Evolutionary conservation across 306 rosid species (phyloP).

Genomic region (Benincasa hispida): DNA sequence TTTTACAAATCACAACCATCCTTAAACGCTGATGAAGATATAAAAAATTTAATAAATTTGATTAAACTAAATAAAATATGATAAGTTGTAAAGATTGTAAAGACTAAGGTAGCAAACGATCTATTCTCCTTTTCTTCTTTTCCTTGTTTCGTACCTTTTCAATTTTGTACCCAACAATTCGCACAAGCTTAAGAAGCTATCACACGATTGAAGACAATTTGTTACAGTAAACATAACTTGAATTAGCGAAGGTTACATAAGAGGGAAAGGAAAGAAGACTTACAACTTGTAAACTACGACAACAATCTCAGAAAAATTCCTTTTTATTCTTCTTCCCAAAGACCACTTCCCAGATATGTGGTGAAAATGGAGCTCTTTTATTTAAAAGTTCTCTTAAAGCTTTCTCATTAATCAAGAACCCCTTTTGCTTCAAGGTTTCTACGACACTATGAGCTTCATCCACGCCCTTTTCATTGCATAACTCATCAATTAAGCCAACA

Average conservation of each 20-base stretch:
- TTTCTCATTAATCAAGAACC: slow-evolving; percentile 55
- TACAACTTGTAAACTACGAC: neutral
- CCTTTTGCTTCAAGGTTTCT: slow-evolving; percentile 49
- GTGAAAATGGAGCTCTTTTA: slow-evolving; percentile 49
- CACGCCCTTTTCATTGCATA: slow-evolving; percentile 48
- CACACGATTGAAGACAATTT: neutral
- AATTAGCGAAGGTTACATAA: neutral
- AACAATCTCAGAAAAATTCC: slow-evolving; percentile 32
- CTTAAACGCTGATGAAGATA: neutral
- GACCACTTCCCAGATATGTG: slow-evolving; percentile 59
- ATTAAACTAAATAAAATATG: neutral
- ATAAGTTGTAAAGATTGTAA: neutral
- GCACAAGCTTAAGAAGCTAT: neutral
- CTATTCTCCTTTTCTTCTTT: neutral
- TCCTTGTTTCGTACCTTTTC: neutral
- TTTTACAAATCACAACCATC: neutral
- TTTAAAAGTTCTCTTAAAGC: slow-evolving; percentile 56
- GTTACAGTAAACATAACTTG: neutral
- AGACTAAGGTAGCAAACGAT: neutral
- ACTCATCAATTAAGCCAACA: slow-evolving; percentile 44
- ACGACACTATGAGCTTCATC: slow-evolving; percentile 49
- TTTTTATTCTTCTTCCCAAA: slow-evolving; percentile 50
- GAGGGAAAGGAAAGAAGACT: slow-evolving; percentile 5
- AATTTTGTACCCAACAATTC: neutral
- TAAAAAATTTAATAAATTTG: too few species aligned